These are phyloP conservation scores for Coemansia sp. DNA, from an alignment of 192 early-diverging fungal species.

Conservation along the genomic window DNA sequence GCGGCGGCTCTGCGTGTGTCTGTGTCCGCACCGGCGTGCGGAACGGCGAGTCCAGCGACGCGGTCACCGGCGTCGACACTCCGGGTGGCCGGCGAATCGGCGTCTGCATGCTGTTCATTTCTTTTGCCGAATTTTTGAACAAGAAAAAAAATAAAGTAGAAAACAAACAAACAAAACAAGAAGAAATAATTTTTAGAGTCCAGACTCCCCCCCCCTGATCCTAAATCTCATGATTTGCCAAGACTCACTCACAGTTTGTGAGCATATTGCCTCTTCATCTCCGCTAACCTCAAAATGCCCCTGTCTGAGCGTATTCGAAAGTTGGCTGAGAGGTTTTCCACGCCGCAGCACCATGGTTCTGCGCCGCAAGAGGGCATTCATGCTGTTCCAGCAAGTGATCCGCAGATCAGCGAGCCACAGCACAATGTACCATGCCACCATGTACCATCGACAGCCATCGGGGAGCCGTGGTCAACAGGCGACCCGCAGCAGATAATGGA, in stretches of 20 bases:
- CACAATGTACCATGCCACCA: no score
- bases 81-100: conserved; percentile 21
- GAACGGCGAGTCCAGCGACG: conserved; percentile 8
- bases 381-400: no score
- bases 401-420: not conserved
- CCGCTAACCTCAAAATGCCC: conserved; percentile 15
- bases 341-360: not conserved
- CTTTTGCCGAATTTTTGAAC: not conserved
- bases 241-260: no score
- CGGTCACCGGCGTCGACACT: not conserved
- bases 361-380: no score
- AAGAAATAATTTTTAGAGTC: no score
- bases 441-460: not conserved
- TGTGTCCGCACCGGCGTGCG: conserved; percentile 15
- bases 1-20: not conserved
- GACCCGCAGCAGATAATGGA: conserved; percentile 3
- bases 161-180: conserved; percentile 3
- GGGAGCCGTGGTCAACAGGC: conserved; percentile 10
- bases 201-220: no score
- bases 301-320: conserved; percentile 30
- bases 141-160: conserved; percentile 9
- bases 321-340: conserved; percentile 15
- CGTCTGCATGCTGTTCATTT: conserved; percentile 31
- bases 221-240: no score
- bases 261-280: no score